Conservation (phyloP, 225 moss, liverwort and hornwort species). For the Ulota crispa region DNA sequence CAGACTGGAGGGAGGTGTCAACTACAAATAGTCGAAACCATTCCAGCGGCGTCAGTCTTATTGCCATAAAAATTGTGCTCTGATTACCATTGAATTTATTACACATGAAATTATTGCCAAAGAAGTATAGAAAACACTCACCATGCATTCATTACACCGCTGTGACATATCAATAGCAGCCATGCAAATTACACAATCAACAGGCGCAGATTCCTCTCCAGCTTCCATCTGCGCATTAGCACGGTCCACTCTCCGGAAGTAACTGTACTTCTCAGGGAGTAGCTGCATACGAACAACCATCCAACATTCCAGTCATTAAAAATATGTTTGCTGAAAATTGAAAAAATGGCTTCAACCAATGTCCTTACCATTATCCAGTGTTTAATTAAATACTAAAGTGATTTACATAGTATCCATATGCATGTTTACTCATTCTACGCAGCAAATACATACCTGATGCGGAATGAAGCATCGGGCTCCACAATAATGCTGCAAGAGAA, state of each 20-base stretch:
- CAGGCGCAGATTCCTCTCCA: slow-evolving; percentile 58
- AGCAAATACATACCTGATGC: slow-evolving; percentile 55
- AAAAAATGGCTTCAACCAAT: neutral
- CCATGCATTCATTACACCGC: slow-evolving; percentile 90
- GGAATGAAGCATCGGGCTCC: slow-evolving; percentile 97
- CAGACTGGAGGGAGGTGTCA: neutral
- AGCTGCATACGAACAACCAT: slow-evolving; percentile 45
- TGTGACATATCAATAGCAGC: slow-evolving; percentile 74
- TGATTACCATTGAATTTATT: neutral
- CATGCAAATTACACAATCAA: slow-evolving; percentile 98
- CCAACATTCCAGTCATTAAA: neutral
- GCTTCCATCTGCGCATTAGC: slow-evolving; percentile 41
- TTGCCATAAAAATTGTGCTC: neutral
- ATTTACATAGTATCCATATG: neutral
- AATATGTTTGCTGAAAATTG: neutral
- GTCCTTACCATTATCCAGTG: neutral
- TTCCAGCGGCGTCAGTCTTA: neutral
- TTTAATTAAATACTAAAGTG: neutral
- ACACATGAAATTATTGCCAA: neutral
- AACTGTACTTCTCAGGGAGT: slow-evolving; percentile 91
- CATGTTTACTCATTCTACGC: neutral
- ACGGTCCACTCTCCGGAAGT: slow-evolving; percentile 78
- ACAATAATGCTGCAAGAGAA: slow-evolving; percentile 90
- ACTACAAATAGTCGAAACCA: neutral
- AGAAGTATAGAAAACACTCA: slow-evolving; percentile 22